A percentile compares a stretch with the other conserved stretches of the same genome.
Evolutionary conservation across 1,284 basidiomycete species (phyloP).

Genomic region (Cutaneotrichosporon mucoides): DNA sequence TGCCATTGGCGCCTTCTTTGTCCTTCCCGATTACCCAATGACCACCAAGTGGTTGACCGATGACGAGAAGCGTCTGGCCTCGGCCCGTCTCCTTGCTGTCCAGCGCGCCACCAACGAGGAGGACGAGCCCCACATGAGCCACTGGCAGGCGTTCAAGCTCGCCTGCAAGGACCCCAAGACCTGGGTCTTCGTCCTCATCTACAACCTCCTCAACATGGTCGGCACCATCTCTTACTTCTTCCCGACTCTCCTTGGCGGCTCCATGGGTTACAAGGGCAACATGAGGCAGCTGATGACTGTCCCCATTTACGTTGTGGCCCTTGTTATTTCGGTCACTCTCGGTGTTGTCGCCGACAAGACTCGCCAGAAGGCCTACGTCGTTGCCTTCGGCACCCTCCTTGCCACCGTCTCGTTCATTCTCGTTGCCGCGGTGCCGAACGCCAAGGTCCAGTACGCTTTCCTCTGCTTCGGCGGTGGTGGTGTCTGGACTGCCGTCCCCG

Average conservation of each 20-base stretch:
- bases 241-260: constrained; percentile 40
- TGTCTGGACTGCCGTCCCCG: constrained; percentile 44
- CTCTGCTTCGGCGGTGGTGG: constrained; percentile 48
- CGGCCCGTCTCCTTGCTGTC: constrained; percentile 23
- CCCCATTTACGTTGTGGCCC: constrained; percentile 49
- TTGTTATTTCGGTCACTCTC: constrained; percentile 38
- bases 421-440: constrained; percentile 34
- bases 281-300: constrained; percentile 50
- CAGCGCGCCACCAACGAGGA: constrained; percentile 14
- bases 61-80: constrained; percentile 30
- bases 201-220: constrained; percentile 43
- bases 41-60: constrained; percentile 41
- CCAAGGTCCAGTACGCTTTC: constrained; percentile 43
- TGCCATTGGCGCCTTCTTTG: constrained; percentile 38
- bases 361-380: constrained; percentile 43
- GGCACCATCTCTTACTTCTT: constrained; percentile 50
- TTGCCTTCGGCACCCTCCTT: constrained; percentile 28
- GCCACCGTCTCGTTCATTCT: constrained; percentile 41
- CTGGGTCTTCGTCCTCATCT: constrained; percentile 29
- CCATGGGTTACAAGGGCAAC: constrained; percentile 41
- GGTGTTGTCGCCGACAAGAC: constrained; percentile 44
- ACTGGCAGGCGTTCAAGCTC: constrained; percentile 27
- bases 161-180: constrained; percentile 36
- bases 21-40: constrained; percentile 44
- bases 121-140: constrained; percentile 22